Percentiles rank a stretch among this genome's conserved stretches.
phyloP scores from a whole-genome alignment of 2,329 filamentous ascomycete genomes.

The Trichoderma atrobrunneum region DNA sequence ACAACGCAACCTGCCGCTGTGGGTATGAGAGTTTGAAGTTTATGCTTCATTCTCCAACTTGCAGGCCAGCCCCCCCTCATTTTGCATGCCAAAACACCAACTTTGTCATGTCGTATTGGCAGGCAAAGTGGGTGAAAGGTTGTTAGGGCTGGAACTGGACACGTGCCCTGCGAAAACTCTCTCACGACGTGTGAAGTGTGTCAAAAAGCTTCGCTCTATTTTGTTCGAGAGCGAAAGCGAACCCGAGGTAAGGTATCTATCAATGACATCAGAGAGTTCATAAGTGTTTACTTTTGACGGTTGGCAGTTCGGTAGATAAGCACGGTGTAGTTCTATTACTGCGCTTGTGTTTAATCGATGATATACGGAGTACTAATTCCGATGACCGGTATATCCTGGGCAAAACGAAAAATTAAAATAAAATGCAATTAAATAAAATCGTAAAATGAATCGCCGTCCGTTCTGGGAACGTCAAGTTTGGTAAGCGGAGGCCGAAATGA shows the following conservation, averaged over 20 bases:
- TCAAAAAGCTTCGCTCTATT: not conserved
- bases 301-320: not conserved
- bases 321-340: not conserved
- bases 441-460: not conserved
- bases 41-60: not conserved
- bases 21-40: not conserved
- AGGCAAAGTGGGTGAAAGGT: not conserved
- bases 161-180: not conserved
- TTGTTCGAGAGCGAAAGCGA: not conserved
- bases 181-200: not conserved
- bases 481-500: not conserved
- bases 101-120: not conserved
- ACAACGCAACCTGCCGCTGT: not conserved
- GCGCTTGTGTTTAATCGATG: not conserved
- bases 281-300: too few species aligned
- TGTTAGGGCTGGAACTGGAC: not conserved
- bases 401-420: too few species aligned
- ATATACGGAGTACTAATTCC: not conserved
- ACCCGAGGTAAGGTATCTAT: not conserved
- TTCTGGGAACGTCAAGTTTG: not conserved
- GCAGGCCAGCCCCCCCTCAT: not conserved
- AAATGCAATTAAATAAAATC: not conserved
- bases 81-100: not conserved
- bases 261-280: slow-evolving; percentile 1
- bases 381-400: not conserved